phyloP scores from a whole-genome alignment of 2,329 filamentous ascomycete genomes.

The Exserohilum rostratum region DNA sequence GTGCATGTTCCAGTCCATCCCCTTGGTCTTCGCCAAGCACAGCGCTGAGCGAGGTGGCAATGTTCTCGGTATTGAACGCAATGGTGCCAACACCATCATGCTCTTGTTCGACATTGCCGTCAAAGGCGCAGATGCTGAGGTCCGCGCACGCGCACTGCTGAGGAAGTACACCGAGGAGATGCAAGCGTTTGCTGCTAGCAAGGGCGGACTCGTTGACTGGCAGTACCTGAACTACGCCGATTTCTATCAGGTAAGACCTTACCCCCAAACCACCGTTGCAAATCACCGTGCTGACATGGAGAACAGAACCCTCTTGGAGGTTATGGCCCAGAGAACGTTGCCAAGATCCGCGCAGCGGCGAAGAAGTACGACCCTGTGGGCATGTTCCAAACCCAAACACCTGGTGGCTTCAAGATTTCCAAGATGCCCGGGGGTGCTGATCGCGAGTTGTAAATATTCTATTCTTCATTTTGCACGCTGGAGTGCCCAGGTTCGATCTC shows the following conservation, averaged over 20 bases:
- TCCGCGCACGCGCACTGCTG: conserved; percentile 15
- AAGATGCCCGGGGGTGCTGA: conserved; percentile 8
- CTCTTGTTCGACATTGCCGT: conserved; percentile 27
- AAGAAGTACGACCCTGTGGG: conserved; percentile 49
- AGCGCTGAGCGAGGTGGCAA: conserved; percentile 32
- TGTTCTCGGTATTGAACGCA: conserved; percentile 30
- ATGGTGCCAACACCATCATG: conserved; percentile 28
- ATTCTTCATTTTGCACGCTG: too few species aligned
- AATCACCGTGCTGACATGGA: conserved; percentile 22
- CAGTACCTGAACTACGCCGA: conserved; percentile 47
- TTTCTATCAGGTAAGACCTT: conserved; percentile 24
- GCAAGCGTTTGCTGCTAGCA: conserved; percentile 15
- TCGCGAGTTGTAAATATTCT: not conserved
- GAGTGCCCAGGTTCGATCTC: too few species aligned
- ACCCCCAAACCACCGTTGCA: not conserved
- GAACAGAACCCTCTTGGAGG: conserved; percentile 44
- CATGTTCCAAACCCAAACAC: conserved; percentile 50
- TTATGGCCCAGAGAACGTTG: conserved; percentile 49
- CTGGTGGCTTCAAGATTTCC: conserved; percentile 53
- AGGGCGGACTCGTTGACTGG: conserved; percentile 21
- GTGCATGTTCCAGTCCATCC: conserved; percentile 33
- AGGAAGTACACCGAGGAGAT: conserved; percentile 18
- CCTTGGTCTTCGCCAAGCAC: conserved; percentile 24
- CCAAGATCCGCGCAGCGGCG: conserved; percentile 41
- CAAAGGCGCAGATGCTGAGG: conserved; percentile 21